phyloP scores from a whole-genome alignment of 78 protist genomes.

The Pelomyxa schiedti region DNA sequence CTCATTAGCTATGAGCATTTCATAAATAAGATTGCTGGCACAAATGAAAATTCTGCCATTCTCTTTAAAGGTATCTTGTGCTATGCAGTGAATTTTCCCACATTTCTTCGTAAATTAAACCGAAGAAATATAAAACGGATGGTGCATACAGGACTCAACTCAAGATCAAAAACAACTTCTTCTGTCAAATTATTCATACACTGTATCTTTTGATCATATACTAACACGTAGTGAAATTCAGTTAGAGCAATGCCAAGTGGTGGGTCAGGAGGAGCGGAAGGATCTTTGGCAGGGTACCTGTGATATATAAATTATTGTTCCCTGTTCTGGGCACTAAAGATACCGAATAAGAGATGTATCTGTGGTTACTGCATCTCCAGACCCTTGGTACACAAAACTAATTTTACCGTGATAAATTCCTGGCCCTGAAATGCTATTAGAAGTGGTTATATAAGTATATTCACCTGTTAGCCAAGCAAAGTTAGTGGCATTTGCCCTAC shows the following conservation, averaged over 20 bases:
- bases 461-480: slow-evolving; percentile 70
- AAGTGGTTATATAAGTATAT: too few species aligned
- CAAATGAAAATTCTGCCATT: slow-evolving; percentile 30
- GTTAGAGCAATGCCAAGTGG: slow-evolving; percentile 15
- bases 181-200: slow-evolving; percentile 35
- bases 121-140: not conserved
- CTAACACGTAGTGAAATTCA: slow-evolving; percentile 54
- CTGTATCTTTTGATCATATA: slow-evolving; percentile 37
- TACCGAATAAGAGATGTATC: slow-evolving; percentile 21
- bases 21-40: slow-evolving; percentile 18
- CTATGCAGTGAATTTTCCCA: too few species aligned
- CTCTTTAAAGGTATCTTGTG: not conserved
- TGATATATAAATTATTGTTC: not conserved
- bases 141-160: not conserved
- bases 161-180: slow-evolving; percentile 33
- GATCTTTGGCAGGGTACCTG: too few species aligned
- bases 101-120: not conserved
- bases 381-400: slow-evolving; percentile 38
- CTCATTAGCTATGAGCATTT: slow-evolving; percentile 18
- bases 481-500: not conserved
- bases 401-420: slow-evolving; percentile 46
- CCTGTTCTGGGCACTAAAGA: not conserved
- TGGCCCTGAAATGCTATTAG: too few species aligned
- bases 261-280: not conserved
- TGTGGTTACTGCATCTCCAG: slow-evolving; percentile 37